Evolutionary conservation across 495 filamentous ascomycete species (phyloP), one percentile per base, ranked within the genome.

Genomic region (Podospora conica): DNA sequence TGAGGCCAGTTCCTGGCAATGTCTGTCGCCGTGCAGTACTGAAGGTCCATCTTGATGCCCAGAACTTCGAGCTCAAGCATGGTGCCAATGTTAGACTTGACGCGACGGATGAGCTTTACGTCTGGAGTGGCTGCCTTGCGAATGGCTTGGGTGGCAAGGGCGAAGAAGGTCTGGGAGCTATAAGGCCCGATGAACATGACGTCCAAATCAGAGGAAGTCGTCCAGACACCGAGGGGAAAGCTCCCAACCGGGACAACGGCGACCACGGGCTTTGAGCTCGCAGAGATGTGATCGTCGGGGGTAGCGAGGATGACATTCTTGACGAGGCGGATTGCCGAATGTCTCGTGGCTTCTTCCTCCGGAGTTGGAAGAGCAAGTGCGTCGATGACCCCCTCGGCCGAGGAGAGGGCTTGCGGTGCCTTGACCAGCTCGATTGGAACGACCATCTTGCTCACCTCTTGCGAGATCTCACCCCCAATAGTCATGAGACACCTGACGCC

Each of bases 191-290:
- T 81, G 67, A 78, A 84, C 22, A 88, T 74, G 65, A 85, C 83
- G 69, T 88, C 84, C 1, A 87, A 80, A 67, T 87, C 84, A 1
- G 86, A 87, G 9, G 75, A 55, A 10, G 76, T 54, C 20, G 82
- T 81, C 79, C 84, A 87, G 25, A 86, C 81, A 5, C 78, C 83
- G 25, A 88, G 76, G n/a, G 78, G 79, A 67, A 86, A 87, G 24
- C 85, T 86, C 0, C 86, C 86, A n/a, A 87, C 83, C 3, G 85
- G 82, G 12, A 79, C 74, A 9, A 88, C 59, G 15, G 85, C 71
- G 25, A 86, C 75, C 3, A 80, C 69, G 2, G 75, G 71, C 15
- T 65, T 66, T 0, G 40, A 20, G 55, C 57, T 65, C 68, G 71
- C 9, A 57, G 74, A 22, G 54, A 64, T 24, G 58, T 58, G 18